Base-by-base conservation (phyloP, 352 stramenopile species). In the Aphanomyces astaci region DNA sequence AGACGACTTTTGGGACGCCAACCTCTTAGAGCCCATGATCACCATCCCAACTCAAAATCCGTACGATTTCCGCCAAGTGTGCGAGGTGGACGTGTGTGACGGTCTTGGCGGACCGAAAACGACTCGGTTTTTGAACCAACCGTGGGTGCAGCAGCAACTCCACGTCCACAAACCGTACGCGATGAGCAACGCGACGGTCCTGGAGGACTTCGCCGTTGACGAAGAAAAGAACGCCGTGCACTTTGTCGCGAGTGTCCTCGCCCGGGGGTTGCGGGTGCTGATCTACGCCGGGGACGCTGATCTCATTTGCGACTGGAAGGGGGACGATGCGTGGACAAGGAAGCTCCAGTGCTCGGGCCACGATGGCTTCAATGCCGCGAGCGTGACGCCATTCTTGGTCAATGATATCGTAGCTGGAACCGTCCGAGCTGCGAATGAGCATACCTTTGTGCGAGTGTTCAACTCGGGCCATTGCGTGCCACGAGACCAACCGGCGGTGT, bases 251-350 rank as follows among this genome's bases (percentile, higher is more conserved):
- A 87, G 96, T 49, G 72, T 99, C 48, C 76, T 99, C n/a, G 74
- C 86, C 39, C 72, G 75, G 22, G 51, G 33, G 13, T 54, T 89
- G 9, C 79, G 81, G 0, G 92, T 97, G 11, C 78, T 98, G 25
- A 89, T 99, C 55, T 99, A 98, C 79, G 88, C 90, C 10, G 96
- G 96, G 60, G 96, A 99, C 75, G 81, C 92, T n/a, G 96, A 98
- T 73, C 94, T 98, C 71, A 98, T 98, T 73, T 98, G 91, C 79
- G 98, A 99, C 74, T 98, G 96, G 81, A 75, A 98, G 48, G 96
- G 96, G 22, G 98, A 98, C 33, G 71, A 97, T 62, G 95, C 94
- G 25, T 98, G 95, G 95, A 96, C 92, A 0, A 74, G 90, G 33
- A 81, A 71, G 4, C 76, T 99, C 48, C 81, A 98, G 33, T 99